phyloP scores from a whole-genome alignment of 441 rosid species.

The Gossypium gossypioides region DNA sequence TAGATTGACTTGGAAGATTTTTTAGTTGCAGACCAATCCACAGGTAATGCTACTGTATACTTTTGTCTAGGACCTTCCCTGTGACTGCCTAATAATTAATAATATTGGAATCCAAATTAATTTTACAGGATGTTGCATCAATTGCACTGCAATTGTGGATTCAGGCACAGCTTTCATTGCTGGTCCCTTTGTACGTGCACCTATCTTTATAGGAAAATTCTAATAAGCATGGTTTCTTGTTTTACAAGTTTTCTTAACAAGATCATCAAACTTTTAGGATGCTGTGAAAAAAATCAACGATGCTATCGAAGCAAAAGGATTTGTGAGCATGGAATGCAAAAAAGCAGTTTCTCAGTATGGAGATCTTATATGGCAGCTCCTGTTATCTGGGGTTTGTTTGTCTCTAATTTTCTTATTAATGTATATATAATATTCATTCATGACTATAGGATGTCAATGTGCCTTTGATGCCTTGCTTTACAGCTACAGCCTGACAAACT shows the following conservation, averaged over 20 bases:
- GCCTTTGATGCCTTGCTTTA: neutral
- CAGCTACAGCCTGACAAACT: constrained; percentile 23
- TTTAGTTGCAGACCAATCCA: constrained; percentile 2
- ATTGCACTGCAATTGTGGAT: constrained; percentile 63
- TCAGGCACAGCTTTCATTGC: constrained; percentile 62
- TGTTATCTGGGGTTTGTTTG: constrained; percentile 35
- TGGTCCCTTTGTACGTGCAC: constrained; percentile 42
- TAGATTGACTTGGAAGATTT: constrained; percentile 16
- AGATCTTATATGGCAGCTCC: constrained; percentile 42
- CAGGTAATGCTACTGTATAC: constrained; percentile 4
- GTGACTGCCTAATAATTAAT: neutral
- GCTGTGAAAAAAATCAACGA: constrained; percentile 50
- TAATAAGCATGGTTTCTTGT: neutral
- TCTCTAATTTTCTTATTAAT: constrained; percentile 2
- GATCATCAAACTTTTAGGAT: constrained; percentile 24
- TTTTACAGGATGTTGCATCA: constrained; percentile 39
- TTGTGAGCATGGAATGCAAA: constrained; percentile 50
- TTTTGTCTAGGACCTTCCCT: neutral
- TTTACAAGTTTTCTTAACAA: constrained; percentile 1
- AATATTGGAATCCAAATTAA: neutral
- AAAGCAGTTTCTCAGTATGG: constrained; percentile 38
- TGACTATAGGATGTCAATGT: neutral
- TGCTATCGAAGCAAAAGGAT: constrained; percentile 53
- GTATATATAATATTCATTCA: neutral
- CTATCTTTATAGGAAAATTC: neutral